Conservation (phyloP, 345 rosid species). For the Geranium rotundifolium region DNA sequence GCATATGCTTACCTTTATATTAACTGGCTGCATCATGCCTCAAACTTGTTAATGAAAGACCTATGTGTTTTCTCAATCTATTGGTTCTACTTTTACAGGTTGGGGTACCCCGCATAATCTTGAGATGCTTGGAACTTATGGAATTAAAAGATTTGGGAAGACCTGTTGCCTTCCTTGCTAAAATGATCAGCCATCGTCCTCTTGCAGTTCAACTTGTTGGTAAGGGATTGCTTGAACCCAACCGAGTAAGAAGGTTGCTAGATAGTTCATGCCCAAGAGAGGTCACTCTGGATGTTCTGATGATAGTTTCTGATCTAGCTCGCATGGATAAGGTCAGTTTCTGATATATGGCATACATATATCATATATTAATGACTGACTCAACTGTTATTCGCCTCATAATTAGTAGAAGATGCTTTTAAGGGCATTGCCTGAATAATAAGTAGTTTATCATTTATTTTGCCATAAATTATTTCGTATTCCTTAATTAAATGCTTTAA, state of each 20-base stretch:
- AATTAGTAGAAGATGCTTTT: not conserved
- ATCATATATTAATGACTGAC: not conserved
- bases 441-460: no score
- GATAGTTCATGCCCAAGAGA: constrained; percentile 65
- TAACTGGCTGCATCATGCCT: not conserved
- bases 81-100: constrained; percentile 41
- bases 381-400: not conserved
- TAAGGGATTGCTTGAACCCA: constrained; percentile 72
- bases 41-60: not conserved
- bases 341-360: constrained; percentile 2
- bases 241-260: constrained; percentile 63
- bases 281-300: constrained; percentile 66
- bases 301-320: constrained; percentile 87
- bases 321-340: constrained; percentile 86
- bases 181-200: constrained; percentile 65
- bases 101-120: constrained; percentile 56
- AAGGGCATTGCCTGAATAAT: not conserved
- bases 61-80: constrained; percentile 1
- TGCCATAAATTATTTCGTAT: not conserved
- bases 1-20: not conserved
- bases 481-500: no score
- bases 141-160: constrained; percentile 71
- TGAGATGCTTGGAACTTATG: constrained; percentile 72
- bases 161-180: constrained; percentile 86
- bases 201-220: constrained; percentile 77